phyloP scores from a whole-genome alignment of 2,329 filamentous ascomycete species.

The Fusarium nodosum region DNA sequence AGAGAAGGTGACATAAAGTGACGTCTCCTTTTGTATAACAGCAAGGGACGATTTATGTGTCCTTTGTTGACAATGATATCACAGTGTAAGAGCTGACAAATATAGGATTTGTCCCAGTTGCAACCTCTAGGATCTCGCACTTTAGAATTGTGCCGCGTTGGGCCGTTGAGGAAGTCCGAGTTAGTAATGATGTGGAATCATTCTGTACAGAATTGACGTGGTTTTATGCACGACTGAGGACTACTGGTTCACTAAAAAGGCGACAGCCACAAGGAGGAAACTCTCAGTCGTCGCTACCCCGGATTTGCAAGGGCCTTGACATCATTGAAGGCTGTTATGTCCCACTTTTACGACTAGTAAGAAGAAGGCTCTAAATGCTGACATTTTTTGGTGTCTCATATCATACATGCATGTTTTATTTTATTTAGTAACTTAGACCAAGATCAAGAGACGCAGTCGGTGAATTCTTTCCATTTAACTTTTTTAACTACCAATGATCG shows the following conservation, averaged over 20 bases:
- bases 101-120: neutral
- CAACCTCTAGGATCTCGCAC: constrained; percentile 15
- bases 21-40: neutral
- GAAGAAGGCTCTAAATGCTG: constrained; percentile 8
- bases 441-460: neutral
- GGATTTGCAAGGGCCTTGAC: constrained; percentile 42
- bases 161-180: neutral
- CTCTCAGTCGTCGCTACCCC: constrained; percentile 25
- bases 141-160: neutral
- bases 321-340: constrained; percentile 24
- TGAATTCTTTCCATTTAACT: constrained; percentile 15
- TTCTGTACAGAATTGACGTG: constrained; percentile 8
- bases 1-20: neutral
- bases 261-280: neutral
- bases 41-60: neutral
- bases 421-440: neutral
- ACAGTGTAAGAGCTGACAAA: constrained; percentile 35
- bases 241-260: neutral
- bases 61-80: constrained; percentile 22
- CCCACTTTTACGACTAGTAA: constrained; percentile 30
- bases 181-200: constrained; percentile 18
- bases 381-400: constrained; percentile 9
- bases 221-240: neutral
- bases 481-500: constrained; percentile 24
- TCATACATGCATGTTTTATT: neutral